These are phyloP conservation scores for Didymella glomerata DNA, from an alignment of 2,329 filamentous ascomycete species.

Conservation along the genomic window DNA sequence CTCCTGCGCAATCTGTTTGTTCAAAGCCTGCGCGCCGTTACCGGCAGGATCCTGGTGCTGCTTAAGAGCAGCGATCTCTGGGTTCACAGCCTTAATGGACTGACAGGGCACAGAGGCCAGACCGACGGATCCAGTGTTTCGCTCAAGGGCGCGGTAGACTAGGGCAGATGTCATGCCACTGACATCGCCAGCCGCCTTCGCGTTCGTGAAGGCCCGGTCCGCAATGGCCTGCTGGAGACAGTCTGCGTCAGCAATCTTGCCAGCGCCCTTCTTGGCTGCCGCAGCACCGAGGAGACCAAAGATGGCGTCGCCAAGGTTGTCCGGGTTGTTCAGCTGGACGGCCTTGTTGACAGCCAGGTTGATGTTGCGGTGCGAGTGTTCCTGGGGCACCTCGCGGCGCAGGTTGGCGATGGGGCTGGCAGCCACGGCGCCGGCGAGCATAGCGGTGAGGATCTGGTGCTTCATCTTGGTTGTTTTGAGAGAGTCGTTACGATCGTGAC, in stretches of 20 bases:
- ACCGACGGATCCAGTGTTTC: slow-evolving; percentile 68
- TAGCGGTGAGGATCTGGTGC: slow-evolving; percentile 42
- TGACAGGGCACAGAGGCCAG: slow-evolving; percentile 66
- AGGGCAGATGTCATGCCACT: slow-evolving; percentile 64
- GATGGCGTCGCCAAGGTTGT: slow-evolving; percentile 58
- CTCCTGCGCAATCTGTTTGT: slow-evolving; percentile 68
- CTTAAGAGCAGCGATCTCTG: slow-evolving; percentile 69
- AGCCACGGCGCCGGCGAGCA: slow-evolving; percentile 41
- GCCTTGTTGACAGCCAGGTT: slow-evolving; percentile 56
- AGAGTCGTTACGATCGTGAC: slow-evolving; percentile 5
- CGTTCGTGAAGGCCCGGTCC: slow-evolving; percentile 68
- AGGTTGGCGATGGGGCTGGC: slow-evolving; percentile 38
- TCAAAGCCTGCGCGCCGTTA: slow-evolving; percentile 62
- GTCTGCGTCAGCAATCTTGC: slow-evolving; percentile 61
- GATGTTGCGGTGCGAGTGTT: slow-evolving; percentile 64
- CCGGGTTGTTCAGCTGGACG: slow-evolving; percentile 59
- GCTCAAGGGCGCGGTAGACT: slow-evolving; percentile 64
- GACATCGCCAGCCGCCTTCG: slow-evolving; percentile 62
- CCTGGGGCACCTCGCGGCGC: slow-evolving; percentile 64
- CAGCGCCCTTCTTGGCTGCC: slow-evolving; percentile 59
- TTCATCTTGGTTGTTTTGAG: slow-evolving; percentile 38
- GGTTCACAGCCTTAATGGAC: slow-evolving; percentile 65
- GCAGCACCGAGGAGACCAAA: slow-evolving; percentile 64
- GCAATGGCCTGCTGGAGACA: slow-evolving; percentile 67
- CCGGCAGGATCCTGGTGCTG: slow-evolving; percentile 75